Percentiles rank a stretch among this genome's conserved stretches.
Evolutionary conservation across 179 eudicot genomes (phyloP).

Genomic region (Silene vulgaris): DNA sequence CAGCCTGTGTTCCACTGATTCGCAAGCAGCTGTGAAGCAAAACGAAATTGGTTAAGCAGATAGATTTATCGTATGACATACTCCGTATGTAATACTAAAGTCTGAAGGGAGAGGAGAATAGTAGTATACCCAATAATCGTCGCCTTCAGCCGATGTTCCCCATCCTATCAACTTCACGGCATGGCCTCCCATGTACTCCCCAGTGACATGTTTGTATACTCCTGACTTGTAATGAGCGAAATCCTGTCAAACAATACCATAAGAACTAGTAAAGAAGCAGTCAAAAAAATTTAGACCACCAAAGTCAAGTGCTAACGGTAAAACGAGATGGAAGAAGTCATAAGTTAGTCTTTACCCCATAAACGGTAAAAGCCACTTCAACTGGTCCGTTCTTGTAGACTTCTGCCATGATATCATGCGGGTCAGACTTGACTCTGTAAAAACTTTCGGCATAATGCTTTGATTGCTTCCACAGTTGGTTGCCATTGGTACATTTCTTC

Average conservation of each 20-base stretch:
- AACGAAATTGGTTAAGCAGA: slow-evolving; percentile 17
- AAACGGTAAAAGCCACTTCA: slow-evolving; percentile 77
- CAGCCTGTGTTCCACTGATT: slow-evolving; percentile 91
- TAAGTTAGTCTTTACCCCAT: slow-evolving; percentile 44
- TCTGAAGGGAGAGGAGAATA: not conserved
- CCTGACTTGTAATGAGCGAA: slow-evolving; percentile 96
- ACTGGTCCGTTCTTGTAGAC: slow-evolving; percentile 84
- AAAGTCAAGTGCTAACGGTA: no score
- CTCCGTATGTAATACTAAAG: not conserved
- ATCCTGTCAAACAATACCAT: slow-evolving; percentile 43
- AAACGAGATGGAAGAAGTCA: no score
- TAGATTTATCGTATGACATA: not conserved
- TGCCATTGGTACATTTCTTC: slow-evolving; percentile 52
- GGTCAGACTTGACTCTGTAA: slow-evolving; percentile 50
- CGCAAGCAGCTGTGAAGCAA: slow-evolving; percentile 65
- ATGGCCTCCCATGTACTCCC: slow-evolving; percentile 75
- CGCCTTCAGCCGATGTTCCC: slow-evolving; percentile 85
- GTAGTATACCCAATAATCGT: slow-evolving; percentile 75
- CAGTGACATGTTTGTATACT: slow-evolving; percentile 78
- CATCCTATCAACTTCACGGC: slow-evolving; percentile 97
- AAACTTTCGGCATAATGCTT: slow-evolving; percentile 67
- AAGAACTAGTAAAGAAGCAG: not conserved
- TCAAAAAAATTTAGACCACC: not conserved
- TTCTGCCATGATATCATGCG: slow-evolving; percentile 81
- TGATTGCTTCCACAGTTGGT: slow-evolving; percentile 60